Evolutionary conservation across 768 basidiomycete genomes (phyloP).

Genomic region (Pisolithus tinctorius): DNA sequence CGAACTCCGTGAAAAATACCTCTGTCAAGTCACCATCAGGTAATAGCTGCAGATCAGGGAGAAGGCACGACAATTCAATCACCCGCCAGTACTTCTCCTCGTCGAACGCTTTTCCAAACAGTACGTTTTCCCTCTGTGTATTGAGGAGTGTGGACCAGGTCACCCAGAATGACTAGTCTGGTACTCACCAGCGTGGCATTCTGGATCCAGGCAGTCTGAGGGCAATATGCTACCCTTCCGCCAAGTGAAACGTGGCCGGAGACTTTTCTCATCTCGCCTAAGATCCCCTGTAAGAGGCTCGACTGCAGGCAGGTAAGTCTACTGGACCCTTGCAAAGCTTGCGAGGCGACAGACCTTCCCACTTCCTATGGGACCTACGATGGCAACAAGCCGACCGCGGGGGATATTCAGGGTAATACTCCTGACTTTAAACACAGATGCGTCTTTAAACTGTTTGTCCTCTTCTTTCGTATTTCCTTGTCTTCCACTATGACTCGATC

Average conservation of each 20-base stretch:
- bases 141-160: not conserved
- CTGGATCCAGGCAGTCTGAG: constrained; percentile 75
- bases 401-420: constrained; percentile 47
- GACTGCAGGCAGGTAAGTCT: constrained; percentile 21
- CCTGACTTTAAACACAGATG: constrained; percentile 37
- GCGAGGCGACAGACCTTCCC: constrained; percentile 38
- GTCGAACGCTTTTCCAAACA: constrained; percentile 60
- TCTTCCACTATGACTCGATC: not conserved
- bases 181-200: constrained; percentile 48
- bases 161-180: too few species aligned
- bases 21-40: constrained; percentile 70
- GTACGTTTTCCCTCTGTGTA: constrained; percentile 56
- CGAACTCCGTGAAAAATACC: constrained; percentile 24
- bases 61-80: constrained; percentile 50
- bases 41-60: constrained; percentile 58
- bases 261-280: constrained; percentile 61
- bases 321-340: not conserved
- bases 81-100: constrained; percentile 61
- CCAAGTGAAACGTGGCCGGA: constrained; percentile 52
- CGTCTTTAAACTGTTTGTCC: constrained; percentile 1
- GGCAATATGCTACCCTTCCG: constrained; percentile 60
- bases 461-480: constrained; percentile 3
- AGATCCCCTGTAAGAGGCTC: constrained; percentile 52
- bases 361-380: constrained; percentile 65
- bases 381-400: constrained; percentile 50